These are phyloP conservation scores for Colletotrichum sp. DNA, from an alignment of 2,329 filamentous ascomycete genomes.

Conservation along the genomic window DNA sequence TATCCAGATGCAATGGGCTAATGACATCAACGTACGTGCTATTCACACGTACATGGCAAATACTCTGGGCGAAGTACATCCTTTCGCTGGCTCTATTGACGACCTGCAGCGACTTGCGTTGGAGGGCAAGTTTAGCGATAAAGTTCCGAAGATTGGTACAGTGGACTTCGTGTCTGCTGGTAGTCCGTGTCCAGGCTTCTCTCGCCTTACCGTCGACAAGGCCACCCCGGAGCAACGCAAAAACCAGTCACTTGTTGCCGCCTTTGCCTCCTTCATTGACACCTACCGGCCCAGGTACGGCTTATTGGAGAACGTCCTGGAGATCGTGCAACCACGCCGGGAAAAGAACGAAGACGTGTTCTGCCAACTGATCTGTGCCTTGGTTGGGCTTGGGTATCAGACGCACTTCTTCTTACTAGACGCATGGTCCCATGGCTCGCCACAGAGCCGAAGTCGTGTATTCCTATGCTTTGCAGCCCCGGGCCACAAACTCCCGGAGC, in stretches of 20 bases:
- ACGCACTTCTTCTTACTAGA: slow-evolving; percentile 71
- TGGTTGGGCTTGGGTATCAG: slow-evolving; percentile 82
- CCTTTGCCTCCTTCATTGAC: slow-evolving; percentile 77
- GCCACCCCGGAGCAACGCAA: slow-evolving; percentile 60
- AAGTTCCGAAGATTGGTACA: slow-evolving; percentile 63
- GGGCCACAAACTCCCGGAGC: slow-evolving; percentile 58
- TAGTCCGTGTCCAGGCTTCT: slow-evolving; percentile 81
- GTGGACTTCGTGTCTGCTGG: slow-evolving; percentile 76
- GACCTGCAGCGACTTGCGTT: slow-evolving; percentile 65
- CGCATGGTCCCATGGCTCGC: slow-evolving; percentile 70
- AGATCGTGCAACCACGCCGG: slow-evolving; percentile 60
- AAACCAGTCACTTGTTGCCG: slow-evolving; percentile 80
- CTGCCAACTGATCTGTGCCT: slow-evolving; percentile 72
- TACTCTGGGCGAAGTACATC: slow-evolving; percentile 42
- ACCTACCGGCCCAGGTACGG: slow-evolving; percentile 78
- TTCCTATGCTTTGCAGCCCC: slow-evolving; percentile 77
- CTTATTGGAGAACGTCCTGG: slow-evolving; percentile 77
- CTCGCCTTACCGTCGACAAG: slow-evolving; percentile 63
- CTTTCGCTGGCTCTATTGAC: slow-evolving; percentile 77
- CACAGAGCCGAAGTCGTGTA: slow-evolving; percentile 69
- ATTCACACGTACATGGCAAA: slow-evolving; percentile 81
- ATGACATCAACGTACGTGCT: slow-evolving; percentile 69
- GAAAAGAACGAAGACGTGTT: slow-evolving; percentile 67
- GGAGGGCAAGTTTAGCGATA: slow-evolving; percentile 46
- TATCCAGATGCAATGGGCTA: slow-evolving; percentile 68